These are phyloP conservation scores for Aspergillus panamensis DNA, from an alignment of 495 filamentous ascomycete genomes.

Conservation along the genomic window DNA sequence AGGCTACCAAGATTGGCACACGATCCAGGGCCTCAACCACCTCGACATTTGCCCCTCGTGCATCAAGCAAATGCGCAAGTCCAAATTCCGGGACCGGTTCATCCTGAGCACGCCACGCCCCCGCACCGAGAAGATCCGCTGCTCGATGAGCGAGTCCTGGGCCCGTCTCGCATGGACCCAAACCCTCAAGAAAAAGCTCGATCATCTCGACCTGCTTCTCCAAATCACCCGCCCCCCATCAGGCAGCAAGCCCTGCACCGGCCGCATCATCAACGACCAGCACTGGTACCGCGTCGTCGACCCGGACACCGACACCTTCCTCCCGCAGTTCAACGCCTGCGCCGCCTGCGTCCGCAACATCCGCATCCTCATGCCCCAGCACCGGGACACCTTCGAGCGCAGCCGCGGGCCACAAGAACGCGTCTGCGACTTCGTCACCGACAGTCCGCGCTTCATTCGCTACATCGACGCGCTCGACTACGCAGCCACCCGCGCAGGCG, in stretches of 20 bases:
- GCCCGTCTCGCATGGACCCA: conserved; percentile 64
- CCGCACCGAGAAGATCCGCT: conserved; percentile 42
- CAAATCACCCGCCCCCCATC: conserved; percentile 45
- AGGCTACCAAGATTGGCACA: conserved; percentile 63
- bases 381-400: conserved; percentile 47
- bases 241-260: conserved; percentile 48
- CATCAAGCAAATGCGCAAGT: conserved; percentile 51
- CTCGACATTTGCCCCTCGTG: conserved; percentile 66
- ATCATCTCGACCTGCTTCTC: conserved; percentile 53
- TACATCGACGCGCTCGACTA: conserved; percentile 61
- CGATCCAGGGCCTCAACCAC: conserved; percentile 50
- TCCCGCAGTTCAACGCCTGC: conserved; percentile 58
- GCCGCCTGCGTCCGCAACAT: conserved; percentile 51
- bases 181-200: conserved; percentile 53
- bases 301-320: conserved; percentile 43
- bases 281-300: conserved; percentile 61
- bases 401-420: conserved; percentile 29
- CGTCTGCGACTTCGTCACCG: conserved; percentile 48
- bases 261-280: conserved; percentile 42
- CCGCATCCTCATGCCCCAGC: conserved; percentile 48
- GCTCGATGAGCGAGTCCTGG: conserved; percentile 62
- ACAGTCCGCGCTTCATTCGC: conserved; percentile 52
- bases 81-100: conserved; percentile 52
- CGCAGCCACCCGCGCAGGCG: conserved; percentile 46
- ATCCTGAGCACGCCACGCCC: conserved; percentile 42